Evolutionary conservation across 495 filamentous ascomycete species (phyloP).

Genomic region (Clavariopsis aquatica): DNA sequence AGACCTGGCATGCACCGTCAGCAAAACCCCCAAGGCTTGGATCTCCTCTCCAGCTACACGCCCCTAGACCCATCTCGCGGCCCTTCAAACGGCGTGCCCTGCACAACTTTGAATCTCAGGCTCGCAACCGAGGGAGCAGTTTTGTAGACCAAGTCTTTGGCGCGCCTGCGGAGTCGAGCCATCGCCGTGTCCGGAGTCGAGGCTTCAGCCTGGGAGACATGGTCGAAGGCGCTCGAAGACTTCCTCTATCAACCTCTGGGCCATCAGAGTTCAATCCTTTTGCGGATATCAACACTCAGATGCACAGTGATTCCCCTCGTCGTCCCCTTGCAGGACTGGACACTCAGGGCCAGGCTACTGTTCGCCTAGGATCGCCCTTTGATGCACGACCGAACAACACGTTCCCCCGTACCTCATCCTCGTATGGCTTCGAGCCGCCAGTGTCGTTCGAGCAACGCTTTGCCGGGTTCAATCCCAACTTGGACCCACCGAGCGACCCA

Average conservation of each 20-base stretch:
- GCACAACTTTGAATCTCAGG: constrained; percentile 51
- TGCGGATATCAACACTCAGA: neutral
- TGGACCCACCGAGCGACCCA: constrained; percentile 29
- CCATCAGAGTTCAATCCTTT: constrained; percentile 30
- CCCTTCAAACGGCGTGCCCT: constrained; percentile 57
- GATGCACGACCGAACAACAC: constrained; percentile 38
- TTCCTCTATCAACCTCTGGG: constrained; percentile 35
- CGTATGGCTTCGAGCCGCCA: constrained; percentile 34
- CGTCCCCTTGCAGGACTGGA: constrained; percentile 16
- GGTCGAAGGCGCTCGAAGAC: constrained; percentile 42
- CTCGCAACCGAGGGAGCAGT: constrained; percentile 42
- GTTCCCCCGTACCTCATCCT: constrained; percentile 44
- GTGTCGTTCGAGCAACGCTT: constrained; percentile 40
- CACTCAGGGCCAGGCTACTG: constrained; percentile 36
- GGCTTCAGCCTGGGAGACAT: constrained; percentile 63
- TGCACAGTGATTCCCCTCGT: constrained; percentile 12
- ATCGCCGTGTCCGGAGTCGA: constrained; percentile 53
- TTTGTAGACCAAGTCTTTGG: constrained; percentile 55
- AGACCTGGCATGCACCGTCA: constrained; percentile 25
- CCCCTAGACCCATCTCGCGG: constrained; percentile 50
- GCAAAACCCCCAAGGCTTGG: constrained; percentile 18
- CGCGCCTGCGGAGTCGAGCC: constrained; percentile 43
- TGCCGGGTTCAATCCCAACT: constrained; percentile 15
- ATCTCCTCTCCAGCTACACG: constrained; percentile 40
- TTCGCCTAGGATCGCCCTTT: constrained; percentile 48